Conservation (phyloP, 2,329 filamentous ascomycete species). For the Blastomyces gilchristii region DNA sequence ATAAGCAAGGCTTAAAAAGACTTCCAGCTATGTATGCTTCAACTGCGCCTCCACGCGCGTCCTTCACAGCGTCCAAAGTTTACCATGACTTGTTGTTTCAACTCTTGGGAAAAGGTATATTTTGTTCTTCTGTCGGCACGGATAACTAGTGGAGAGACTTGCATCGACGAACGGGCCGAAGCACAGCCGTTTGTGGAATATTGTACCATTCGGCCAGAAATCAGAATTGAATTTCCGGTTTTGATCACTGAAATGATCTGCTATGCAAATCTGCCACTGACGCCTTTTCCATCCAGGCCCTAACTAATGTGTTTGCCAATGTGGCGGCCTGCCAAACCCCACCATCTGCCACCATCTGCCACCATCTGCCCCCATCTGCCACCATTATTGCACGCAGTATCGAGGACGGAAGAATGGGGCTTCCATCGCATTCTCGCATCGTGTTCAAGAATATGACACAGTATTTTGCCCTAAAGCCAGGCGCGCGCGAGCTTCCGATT, state of each 20-base stretch:
- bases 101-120: too few species aligned
- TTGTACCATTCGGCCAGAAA: neutral
- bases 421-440: neutral
- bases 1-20: too few species aligned
- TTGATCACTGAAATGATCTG: neutral
- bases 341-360: neutral
- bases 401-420: neutral
- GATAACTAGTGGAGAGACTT: neutral
- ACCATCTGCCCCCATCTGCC: neutral
- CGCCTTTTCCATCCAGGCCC: neutral
- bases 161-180: neutral
- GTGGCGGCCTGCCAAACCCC: neutral
- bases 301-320: neutral
- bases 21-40: neutral
- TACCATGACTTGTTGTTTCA: neutral
- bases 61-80: neutral
- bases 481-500: neutral
- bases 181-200: neutral
- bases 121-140: neutral
- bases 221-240: neutral
- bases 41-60: neutral
- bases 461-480: neutral
- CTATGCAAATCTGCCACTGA: neutral
- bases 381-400: neutral
- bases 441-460: neutral